Evolutionary conservation across 2,329 filamentous ascomycete species (phyloP), one percentile per base, ranked within the genome.

Genomic region (Aspergillus felis): DNA sequence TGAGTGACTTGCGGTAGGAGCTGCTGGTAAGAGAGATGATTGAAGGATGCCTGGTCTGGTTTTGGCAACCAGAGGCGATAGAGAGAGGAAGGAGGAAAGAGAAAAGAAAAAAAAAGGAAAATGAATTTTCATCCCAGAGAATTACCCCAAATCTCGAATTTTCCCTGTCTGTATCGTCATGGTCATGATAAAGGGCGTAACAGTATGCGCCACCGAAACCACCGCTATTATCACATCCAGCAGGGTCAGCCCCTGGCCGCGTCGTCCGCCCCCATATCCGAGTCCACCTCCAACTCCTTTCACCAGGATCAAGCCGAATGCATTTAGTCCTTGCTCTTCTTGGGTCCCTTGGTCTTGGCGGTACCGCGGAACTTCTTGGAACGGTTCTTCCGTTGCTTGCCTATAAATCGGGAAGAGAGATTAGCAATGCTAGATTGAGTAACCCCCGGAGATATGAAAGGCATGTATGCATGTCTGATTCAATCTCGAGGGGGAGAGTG

Each of bases 311-410:
- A 53, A 60, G 57, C 58, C 56, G 57, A 64, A 69, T 63, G 63
- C 69, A 79, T 81, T 83, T 91, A 91, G 86, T 90, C 87, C 82
- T 80, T 84, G 81, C 81, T 91, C 89, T 97, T 96, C 87, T 95
- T 94, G 78, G 88, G 88, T 80, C 92, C 92, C 91, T 97, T 97
- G 85, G 88, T 87, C 91, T 99, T 99, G 76, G 92, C 93, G 74
- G 91, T 96, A 79, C 94, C 94, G 73, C 94, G 90, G 81, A 97
- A 89, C 78, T 93, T 94, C 92, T 99, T 97, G 83, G 90, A 87
- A 81, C 93, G 88, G 91, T 99, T 99, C 91, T 99, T 99, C 85
- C 94, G 90, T 85, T 97, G 94, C 87, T 99, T 99, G 89, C 93
- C 93, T 97, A 82, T 84, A 71, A 59, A 59, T 46, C 29, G 47